phyloP scores from a whole-genome alignment of 345 rosid genomes.

The Pistacia vera region DNA sequence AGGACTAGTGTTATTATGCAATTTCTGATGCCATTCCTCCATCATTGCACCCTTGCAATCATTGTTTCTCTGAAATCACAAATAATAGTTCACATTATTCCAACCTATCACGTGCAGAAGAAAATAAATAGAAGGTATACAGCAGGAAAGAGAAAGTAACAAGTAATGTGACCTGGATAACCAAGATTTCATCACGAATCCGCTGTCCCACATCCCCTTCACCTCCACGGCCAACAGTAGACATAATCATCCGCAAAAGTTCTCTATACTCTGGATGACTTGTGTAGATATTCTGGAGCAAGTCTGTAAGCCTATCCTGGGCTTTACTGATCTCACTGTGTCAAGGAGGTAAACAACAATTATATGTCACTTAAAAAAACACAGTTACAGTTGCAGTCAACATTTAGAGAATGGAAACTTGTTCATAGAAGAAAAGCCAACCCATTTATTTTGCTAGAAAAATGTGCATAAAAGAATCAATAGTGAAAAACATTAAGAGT shows the following conservation, averaged over 20 bases:
- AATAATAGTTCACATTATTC: slow-evolving; percentile 11
- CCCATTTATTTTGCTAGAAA: not conserved
- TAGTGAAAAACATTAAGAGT: not conserved
- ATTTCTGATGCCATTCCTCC: slow-evolving; percentile 99
- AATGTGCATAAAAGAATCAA: not conserved
- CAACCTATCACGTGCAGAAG: slow-evolving; percentile 1
- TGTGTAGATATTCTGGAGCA: slow-evolving; percentile 65
- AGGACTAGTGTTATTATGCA: slow-evolving; percentile 99
- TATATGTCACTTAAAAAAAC: not conserved
- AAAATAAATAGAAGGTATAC: slow-evolving; percentile 13
- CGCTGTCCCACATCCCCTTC: slow-evolving; percentile 99
- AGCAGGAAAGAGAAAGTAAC: slow-evolving; percentile 22
- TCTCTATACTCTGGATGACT: slow-evolving; percentile 69
- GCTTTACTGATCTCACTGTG: slow-evolving; percentile 97
- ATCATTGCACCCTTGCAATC: slow-evolving; percentile 97
- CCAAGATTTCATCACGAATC: slow-evolving; percentile 95
- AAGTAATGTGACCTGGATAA: slow-evolving; percentile 73
- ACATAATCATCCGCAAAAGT: slow-evolving; percentile 82
- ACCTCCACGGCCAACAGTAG: slow-evolving; percentile 98
- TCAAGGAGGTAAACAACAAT: slow-evolving; percentile 9
- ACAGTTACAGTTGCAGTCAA: not conserved
- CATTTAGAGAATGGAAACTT: slow-evolving; percentile 2
- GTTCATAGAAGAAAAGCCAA: not conserved
- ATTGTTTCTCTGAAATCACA: slow-evolving; percentile 73
- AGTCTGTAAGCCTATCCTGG: slow-evolving; percentile 90